Evolutionary conservation across 345 rosid species (phyloP).

Genomic region (Arabis alpina): DNA sequence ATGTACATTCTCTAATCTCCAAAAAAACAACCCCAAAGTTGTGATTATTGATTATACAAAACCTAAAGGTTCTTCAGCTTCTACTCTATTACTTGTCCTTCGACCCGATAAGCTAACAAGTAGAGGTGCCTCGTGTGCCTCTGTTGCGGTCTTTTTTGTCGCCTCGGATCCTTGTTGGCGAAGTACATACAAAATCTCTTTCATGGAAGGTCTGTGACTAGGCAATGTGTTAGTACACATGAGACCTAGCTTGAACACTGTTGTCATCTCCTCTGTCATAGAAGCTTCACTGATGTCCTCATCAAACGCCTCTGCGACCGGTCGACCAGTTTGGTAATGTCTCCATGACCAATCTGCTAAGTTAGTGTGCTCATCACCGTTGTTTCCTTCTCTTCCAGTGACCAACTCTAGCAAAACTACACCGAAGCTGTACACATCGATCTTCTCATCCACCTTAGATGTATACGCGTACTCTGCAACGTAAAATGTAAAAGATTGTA

Average conservation of each 20-base stretch:
- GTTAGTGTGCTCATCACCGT: slow-evolving; percentile 64
- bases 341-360: slow-evolving; percentile 96
- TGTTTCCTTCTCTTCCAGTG: slow-evolving; percentile 73
- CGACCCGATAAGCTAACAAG: slow-evolving; percentile 38
- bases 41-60: slow-evolving; percentile 34
- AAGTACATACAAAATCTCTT: slow-evolving; percentile 69
- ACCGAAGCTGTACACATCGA: slow-evolving; percentile 90
- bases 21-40: slow-evolving; percentile 14
- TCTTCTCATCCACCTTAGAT: slow-evolving; percentile 74
- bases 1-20: neutral
- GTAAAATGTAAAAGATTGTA: neutral
- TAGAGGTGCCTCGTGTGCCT: slow-evolving; percentile 39
- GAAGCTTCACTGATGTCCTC: slow-evolving; percentile 55
- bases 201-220: slow-evolving; percentile 75
- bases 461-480: slow-evolving; percentile 77
- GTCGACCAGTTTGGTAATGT: slow-evolving; percentile 55
- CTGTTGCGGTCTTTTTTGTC: slow-evolving; percentile 18
- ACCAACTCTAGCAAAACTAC: slow-evolving; percentile 87
- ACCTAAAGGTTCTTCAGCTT: slow-evolving; percentile 42
- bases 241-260: slow-evolving; percentile 70
- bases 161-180: slow-evolving; percentile 41
- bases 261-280: slow-evolving; percentile 58
- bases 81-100: slow-evolving; percentile 34
- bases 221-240: slow-evolving; percentile 65
- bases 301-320: slow-evolving; percentile 57